Base-by-base conservation (phyloP, 2,329 filamentous ascomycete species). In the Claviceps pazoutovae region DNA sequence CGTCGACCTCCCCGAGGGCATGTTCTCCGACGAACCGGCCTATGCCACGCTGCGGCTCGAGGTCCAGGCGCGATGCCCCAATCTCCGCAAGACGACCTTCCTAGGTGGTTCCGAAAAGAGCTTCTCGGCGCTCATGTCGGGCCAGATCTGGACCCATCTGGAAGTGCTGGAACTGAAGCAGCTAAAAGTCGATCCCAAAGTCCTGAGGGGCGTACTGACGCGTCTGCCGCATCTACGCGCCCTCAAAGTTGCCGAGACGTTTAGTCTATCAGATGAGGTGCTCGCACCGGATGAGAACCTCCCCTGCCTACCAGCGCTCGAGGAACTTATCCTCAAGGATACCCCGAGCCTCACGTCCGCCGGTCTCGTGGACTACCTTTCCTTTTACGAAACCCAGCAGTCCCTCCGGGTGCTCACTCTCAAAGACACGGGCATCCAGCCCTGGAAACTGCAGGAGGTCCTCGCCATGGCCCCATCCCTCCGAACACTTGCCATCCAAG, bases 21-120 rank as follows among this genome's bases (percentile, higher is more conserved):
- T 95, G 65, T 96, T 83, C 69, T 80, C 78, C 50, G 90, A 93
- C 61, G 90, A 96, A 55, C 71, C 80, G 4, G 76, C 79, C 34
- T 94, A 85, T 60, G 71, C 83, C 51, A 82, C 86, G 1, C 72
- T 97, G 57, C 83, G 88, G 55, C 80, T 93, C 59, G 90, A 95
- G 66, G 74, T 96, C 23, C 86, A 95, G 69, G 84, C 82, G 21
- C 77, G 87, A 49, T 96, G 91, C 64, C 81, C 84, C 11, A 82
- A 91, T 62, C 74, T 97, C 51, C 80, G 88, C 57, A 93, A 93
- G 69, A 96, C 95, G 88, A 84, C 80, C 51, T 97, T 94, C 68
- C 76, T 80, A 51, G 72, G 74, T 46, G 91, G 91, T 13, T 78
- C 87, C 1, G 91, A 96, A 70, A 78, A 78, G 52, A 86, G 83